A percentile compares a stretch with the other conserved stretches of the same genome.
Conservation (phyloP, 768 basidiomycete genomes). For the Rhizopogon vinicolor region DNA sequence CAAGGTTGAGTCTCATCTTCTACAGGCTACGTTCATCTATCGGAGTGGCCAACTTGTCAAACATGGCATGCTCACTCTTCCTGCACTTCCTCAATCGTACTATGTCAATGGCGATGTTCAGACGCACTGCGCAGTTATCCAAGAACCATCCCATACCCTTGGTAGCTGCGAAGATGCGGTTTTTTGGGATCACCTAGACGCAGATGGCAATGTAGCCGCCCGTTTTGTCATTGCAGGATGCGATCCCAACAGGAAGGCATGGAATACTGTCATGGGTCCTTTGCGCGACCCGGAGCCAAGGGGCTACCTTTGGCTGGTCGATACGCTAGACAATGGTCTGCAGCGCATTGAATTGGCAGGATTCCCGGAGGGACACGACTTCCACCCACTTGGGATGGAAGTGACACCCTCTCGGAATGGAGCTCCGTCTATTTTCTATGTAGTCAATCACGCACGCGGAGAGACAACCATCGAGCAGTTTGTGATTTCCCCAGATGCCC, state of each 20-base stretch:
- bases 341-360: constrained; percentile 40
- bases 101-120: constrained; percentile 45
- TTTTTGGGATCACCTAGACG: constrained; percentile 58
- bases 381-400: constrained; percentile 69
- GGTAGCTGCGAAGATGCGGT: constrained; percentile 60
- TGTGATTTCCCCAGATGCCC: constrained; percentile 39
- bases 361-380: constrained; percentile 56
- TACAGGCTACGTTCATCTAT: constrained; percentile 41
- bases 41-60: constrained; percentile 37
- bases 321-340: constrained; percentile 20
- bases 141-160: constrained; percentile 25
- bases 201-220: constrained; percentile 31
- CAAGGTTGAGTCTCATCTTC: not conserved
- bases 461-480: constrained; percentile 69
- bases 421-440: constrained; percentile 52
- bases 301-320: constrained; percentile 62
- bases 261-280: constrained; percentile 81
- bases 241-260: constrained; percentile 43
- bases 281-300: constrained; percentile 49
- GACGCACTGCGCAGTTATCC: constrained; percentile 40
- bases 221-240: constrained; percentile 41
- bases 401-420: constrained; percentile 47
- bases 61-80: constrained; percentile 37
- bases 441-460: constrained; percentile 63
- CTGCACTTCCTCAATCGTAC: constrained; percentile 47